Conservation (phyloP, 768 basidiomycete genomes). For the Pulveroboletus sp. region DNA sequence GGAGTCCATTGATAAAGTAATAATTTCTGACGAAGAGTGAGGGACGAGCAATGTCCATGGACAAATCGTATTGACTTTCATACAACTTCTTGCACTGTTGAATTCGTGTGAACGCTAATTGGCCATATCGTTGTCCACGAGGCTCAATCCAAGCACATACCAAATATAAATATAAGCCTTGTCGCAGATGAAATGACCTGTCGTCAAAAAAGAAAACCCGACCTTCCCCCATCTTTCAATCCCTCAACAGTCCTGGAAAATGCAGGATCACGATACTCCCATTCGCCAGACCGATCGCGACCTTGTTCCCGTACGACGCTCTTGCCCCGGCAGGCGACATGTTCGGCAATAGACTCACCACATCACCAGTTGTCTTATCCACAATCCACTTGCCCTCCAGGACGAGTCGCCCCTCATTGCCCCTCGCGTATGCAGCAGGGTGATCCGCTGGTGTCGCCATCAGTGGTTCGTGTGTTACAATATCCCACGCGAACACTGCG, state of each 20-base stretch:
- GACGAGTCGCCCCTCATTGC: slow-evolving; percentile 4
- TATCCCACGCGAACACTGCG: slow-evolving; percentile 27
- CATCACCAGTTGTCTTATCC: slow-evolving; percentile 12
- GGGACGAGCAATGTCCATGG: too few species aligned
- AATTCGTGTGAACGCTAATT: too few species aligned
- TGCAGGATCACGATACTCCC: slow-evolving; percentile 26
- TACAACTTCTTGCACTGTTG: too few species aligned
- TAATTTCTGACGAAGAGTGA: too few species aligned
- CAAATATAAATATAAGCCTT: too few species aligned
- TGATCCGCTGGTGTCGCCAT: slow-evolving; percentile 18
- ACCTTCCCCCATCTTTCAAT: too few species aligned
- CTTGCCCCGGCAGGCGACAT: slow-evolving; percentile 25
- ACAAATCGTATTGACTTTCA: too few species aligned
- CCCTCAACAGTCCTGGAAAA: slow-evolving; percentile 15
- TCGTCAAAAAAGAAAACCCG: too few species aligned
- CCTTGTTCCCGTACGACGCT: slow-evolving; percentile 17
- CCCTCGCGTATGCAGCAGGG: slow-evolving; percentile 4
- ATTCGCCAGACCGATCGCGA: slow-evolving; percentile 27
- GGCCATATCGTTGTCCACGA: too few species aligned
- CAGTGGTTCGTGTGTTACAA: slow-evolving; percentile 15
- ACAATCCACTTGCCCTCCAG: slow-evolving; percentile 25
- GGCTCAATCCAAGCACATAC: too few species aligned
- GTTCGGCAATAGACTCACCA: slow-evolving; percentile 23
- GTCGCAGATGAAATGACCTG: too few species aligned
- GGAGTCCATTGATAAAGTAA: too few species aligned